Base-by-base conservation (phyloP, 495 filamentous ascomycete genomes). In the Penicillium fimorum region DNA sequence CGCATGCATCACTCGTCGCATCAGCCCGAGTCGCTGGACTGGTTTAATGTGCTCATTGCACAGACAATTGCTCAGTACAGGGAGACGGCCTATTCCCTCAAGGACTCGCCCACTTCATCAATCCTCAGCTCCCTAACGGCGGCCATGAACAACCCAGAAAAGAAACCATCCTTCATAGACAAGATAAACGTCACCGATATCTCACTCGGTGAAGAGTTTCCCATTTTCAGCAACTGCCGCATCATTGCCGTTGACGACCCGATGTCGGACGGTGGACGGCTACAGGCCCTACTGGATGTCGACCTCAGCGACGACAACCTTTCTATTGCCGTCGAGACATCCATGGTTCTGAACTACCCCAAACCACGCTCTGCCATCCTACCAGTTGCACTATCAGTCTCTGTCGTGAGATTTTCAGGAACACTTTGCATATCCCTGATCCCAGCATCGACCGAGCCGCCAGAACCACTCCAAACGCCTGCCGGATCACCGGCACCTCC, bases 41-140 rank as follows among this genome's bases (percentile, higher is more conserved):
- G 94, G 94, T 97, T 98, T 79, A 98, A 98, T 70, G 94, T 98
- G 24, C 79, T 98, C 53, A 86, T 97, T 51, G 95, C 94, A 7
- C 94, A 98, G 75, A 95, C 95, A 0, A 92, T 98, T 50, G 93
- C 95, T 3, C 95, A 97, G 66, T 92, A 97, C 66, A 82, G 94
- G 47, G 85, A 87, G 56, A 95, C 97, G 63, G 94, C 94, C 24
- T 80, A 82, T 30, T 81, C 89, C 27, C 84, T 91, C 50, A 92
- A 96, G 65, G 89, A 91, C 63, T 74, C 73, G 8, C 75, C 75
- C n/a, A 74, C 76, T 12, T 73, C 74, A 5, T 95, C 94, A 7
- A 92, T 98, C 22, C 82, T 98, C n/a, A 87, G 82, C n/a, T 92
- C 87, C n/a, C 77, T 98, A n/a, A 94, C 84, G 9, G 86, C 85